Conservation (phyloP, 1,139 yeast genomes). For the Scheffersomyces illinoinensis region DNA sequence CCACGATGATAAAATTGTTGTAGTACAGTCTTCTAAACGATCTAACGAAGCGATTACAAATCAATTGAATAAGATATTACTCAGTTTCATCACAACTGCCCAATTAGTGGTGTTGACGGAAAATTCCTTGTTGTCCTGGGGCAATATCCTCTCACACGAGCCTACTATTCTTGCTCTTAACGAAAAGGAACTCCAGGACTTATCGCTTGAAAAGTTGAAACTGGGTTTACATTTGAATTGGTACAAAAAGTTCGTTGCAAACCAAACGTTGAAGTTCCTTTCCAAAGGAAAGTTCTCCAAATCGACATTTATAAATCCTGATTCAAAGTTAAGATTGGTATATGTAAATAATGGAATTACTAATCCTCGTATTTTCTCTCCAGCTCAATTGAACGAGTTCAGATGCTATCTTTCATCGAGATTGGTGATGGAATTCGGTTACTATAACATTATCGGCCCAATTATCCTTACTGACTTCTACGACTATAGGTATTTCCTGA, state of each 20-base stretch:
- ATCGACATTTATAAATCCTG: conserved; percentile 6
- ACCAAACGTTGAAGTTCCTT: conserved; percentile 22
- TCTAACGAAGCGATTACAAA: conserved; percentile 24
- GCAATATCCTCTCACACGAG: conserved; percentile 11
- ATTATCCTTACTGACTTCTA: conserved; percentile 57
- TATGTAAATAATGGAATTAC: conserved; percentile 32
- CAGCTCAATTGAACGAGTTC: conserved; percentile 38
- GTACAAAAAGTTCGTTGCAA: conserved; percentile 14
- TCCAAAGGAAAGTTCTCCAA: conserved; percentile 32
- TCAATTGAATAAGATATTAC: conserved; percentile 30
- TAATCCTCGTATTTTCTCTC: conserved; percentile 16
- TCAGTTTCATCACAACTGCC: conserved; percentile 28
- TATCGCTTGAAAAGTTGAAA: conserved; percentile 5
- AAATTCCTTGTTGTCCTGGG: conserved; percentile 7
- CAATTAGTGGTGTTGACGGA: conserved; percentile 16
- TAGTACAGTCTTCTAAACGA: conserved; percentile 25
- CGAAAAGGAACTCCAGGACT: conserved; percentile 11
- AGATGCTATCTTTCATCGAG: conserved; percentile 52
- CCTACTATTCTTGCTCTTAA: conserved; percentile 28
- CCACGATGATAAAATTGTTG: conserved; percentile 41
- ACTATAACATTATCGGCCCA: conserved; percentile 56
- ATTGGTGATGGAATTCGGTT: conserved; percentile 53
- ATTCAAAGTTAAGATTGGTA: conserved; percentile 35
- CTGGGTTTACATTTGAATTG: conserved; percentile 10
- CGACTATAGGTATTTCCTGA: conserved; percentile 54